Evolutionary conservation across 192 early-diverging fungal genomes (phyloP).

Genomic region (Coemansia aciculifera): DNA sequence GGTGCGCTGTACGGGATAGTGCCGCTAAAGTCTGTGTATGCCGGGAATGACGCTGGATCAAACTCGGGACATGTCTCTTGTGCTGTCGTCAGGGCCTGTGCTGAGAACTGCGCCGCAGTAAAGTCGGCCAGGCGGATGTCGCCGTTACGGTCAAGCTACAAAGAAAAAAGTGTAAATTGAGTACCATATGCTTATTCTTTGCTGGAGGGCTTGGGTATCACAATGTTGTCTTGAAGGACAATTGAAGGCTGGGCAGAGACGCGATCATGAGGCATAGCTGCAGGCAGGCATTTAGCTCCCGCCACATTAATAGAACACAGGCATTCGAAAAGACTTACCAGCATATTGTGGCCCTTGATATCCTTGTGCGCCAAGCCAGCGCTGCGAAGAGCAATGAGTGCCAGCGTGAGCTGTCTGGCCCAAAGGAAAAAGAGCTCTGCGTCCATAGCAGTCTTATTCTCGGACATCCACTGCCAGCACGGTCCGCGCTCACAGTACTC

Average conservation of each 20-base stretch:
- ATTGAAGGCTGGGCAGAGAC: neutral
- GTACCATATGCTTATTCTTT: neutral
- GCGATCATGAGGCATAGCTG: conserved; percentile 2
- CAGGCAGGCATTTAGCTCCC: conserved; percentile 5
- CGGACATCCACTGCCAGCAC: conserved; percentile 61
- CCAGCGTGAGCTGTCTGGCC: conserved; percentile 58
- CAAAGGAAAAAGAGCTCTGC: conserved; percentile 58
- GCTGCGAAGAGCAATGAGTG: conserved; percentile 55
- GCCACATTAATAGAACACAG: conserved; percentile 2
- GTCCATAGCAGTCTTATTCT: conserved; percentile 39
- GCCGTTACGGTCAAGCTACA: conserved; percentile 41
- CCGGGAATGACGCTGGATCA: conserved; percentile 28
- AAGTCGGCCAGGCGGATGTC: conserved; percentile 56
- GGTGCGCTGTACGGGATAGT: conserved; percentile 62
- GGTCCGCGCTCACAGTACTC: conserved; percentile 60
- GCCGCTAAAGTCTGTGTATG: conserved; percentile 52
- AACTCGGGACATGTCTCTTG: conserved; percentile 28
- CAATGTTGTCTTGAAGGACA: neutral
- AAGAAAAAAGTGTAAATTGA: neutral
- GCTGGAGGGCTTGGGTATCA: neutral
- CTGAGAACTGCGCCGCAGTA: conserved; percentile 46
- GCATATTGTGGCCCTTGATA: conserved; percentile 64
- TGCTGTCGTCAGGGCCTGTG: conserved; percentile 25
- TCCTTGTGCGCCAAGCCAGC: conserved; percentile 61
- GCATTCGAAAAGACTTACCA: conserved; percentile 33